Evolutionary conservation across 2,329 filamentous ascomycete genomes (phyloP), one percentile per base, ranked within the genome.

Genomic region (Coniochaeta sp.): DNA sequence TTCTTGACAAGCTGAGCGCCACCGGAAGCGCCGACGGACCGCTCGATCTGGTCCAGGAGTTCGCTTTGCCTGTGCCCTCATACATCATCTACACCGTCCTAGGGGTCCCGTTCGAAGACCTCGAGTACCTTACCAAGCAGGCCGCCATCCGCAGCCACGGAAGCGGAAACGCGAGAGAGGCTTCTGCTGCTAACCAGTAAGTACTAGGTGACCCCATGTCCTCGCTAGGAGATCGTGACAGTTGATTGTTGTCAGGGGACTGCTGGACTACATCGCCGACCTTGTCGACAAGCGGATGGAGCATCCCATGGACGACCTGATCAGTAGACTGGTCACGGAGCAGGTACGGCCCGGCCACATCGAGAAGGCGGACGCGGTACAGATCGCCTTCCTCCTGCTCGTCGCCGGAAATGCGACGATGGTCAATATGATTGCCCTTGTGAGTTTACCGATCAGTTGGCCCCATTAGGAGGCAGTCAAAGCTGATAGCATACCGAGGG

Each of bases 351-450:
- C 71, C 1, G 76, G 75, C 0, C 69, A 73, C 34, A 72, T 77
- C 16, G 68, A 70, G 1, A 76, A 73, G 62, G 68, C 72, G 0
- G 77, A 79, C 42, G 73, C 74, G 1, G 70, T 80, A 1, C 77
- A 79, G 60, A 78, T 81, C 55, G 77, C 79, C 0, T 81, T 81
- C 65, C 67, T 82, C 8, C 69, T 81, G 5, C 73, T 82, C 1
- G 78, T 80, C 1, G 79, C 79, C 0, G 79, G 79, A 2, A 82
- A 81, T 40, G 80, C 79, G 0, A 81, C 80, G 0, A 78, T 81
- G 75, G 74, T 81, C 4, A 80, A 76, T 65, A 81, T 79, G 75
- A 81, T 81, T 60, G 71, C 73, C 1, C 69, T 81, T 34, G 76
- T 76, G 60, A 44, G 55, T 34, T 8, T 30, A 8, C 2, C 54